Evolutionary conservation across 1,284 basidiomycete genomes (phyloP).

Genomic region (Puccinia sorghi): DNA sequence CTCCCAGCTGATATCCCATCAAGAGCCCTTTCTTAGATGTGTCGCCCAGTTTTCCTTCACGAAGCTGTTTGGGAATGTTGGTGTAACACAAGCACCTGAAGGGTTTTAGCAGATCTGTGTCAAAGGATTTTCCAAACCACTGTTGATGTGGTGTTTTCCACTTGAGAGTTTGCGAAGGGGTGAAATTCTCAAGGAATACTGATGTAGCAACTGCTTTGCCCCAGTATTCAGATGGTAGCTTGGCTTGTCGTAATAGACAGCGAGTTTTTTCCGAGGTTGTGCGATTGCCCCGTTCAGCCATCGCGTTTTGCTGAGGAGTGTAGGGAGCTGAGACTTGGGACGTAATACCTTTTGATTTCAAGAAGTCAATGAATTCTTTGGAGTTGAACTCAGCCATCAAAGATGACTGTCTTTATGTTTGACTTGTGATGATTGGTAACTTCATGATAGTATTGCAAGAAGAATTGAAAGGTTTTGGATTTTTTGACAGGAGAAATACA

Average conservation of each 20-base stretch:
- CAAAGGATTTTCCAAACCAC: background rate
- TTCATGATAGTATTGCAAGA: background rate
- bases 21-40: background rate
- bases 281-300: background rate
- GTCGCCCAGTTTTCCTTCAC: conserved; percentile 3
- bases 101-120: background rate
- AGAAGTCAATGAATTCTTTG: background rate
- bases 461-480: background rate
- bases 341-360: background rate
- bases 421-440: background rate
- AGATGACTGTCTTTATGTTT: background rate
- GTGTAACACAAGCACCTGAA: background rate
- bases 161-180: background rate
- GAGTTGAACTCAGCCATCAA: conserved; percentile 3
- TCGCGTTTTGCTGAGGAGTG: conserved; percentile 1
- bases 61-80: background rate
- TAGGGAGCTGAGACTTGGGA: background rate
- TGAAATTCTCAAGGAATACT: background rate
- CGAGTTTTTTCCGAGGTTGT: background rate
- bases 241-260: background rate
- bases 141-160: background rate
- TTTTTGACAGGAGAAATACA: background rate
- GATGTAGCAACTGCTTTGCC: background rate
- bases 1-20: conserved; percentile 5
- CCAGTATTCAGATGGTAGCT: background rate